Evolutionary conservation across 2,329 filamentous ascomycete species (phyloP), one percentile per base, ranked within the genome.

Genomic region (Pseudogymnoascus sp.): DNA sequence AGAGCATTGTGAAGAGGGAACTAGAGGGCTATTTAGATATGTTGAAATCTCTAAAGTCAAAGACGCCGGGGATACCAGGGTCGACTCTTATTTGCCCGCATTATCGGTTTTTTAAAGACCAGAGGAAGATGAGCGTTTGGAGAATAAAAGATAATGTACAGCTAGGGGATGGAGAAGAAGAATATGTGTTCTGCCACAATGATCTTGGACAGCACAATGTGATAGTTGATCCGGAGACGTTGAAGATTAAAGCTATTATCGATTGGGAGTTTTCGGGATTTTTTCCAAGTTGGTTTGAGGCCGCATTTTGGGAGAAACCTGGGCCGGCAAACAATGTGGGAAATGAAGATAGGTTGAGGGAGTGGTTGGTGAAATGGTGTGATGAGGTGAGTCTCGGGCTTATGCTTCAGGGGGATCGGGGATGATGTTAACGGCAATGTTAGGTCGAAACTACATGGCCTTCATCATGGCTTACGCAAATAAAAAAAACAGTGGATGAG

Each of bases 191-290:
- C 64, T 72, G 70, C 62, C 71, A 73, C 62, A 69, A 70, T 40
- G 70, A 73, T 62, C 68, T 73, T 21, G 69, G 65, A 6, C 63
- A 66, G 60, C 50, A 68, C 10, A 73, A 74, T 64, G 64, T 73
- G 34, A 68, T 73, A 34, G 69, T 72, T 25, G 67, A 71, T 62
- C 71, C 71, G 14, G 60, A 70, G 1, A 72, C 72, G 4, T 63
- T 75, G 40, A 72, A 74, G 46, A 73, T 77, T 10, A 64, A 60
- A 1, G 74, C 72, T 7, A 74, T 77, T 37, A 69, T 77, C 16
- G 75, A 77, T 60, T 78, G 75, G 75, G 75, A 78, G 63, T 75
- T 74, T 65, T 72, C 71, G 10, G 75, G 73, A 21, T 76, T 73
- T 69, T 77, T 66, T 65, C 74, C 73, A n/a, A 62, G 63, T 37